Conservation (phyloP, 1,284 basidiomycete species). For the Malassezia vespertilionis region DNA sequence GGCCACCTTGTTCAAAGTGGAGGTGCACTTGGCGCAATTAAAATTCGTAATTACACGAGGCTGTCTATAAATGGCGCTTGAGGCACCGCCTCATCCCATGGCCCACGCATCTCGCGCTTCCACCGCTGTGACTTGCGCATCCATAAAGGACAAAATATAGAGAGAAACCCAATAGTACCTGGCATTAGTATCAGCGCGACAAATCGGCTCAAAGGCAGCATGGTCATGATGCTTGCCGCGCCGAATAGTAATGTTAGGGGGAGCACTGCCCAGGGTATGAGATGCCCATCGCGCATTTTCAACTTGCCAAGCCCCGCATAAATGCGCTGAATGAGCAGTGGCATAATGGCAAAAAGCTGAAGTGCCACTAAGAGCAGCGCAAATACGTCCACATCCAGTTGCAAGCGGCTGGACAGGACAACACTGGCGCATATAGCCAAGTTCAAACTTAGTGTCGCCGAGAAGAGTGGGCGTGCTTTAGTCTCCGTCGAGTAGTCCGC, state of each 20-base stretch:
- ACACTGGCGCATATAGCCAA: conserved; percentile 87
- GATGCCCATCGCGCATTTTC: no score
- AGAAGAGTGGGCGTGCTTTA: conserved; percentile 26
- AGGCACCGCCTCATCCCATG: conserved; percentile 19
- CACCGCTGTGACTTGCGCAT: conserved; percentile 14
- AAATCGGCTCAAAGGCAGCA: conserved; percentile 2
- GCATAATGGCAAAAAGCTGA: conserved; percentile 27
- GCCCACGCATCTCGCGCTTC: conserved; percentile 16
- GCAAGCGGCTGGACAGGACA: conserved; percentile 79
- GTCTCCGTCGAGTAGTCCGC: conserved; percentile 55
- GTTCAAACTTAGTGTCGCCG: conserved; percentile 79
- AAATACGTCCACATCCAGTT: conserved; percentile 75
- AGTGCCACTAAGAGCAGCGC: conserved; percentile 72
- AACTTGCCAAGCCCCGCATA: neutral
- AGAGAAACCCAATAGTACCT: neutral
- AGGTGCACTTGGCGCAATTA: no score
- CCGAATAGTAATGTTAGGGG: conserved; percentile 1
- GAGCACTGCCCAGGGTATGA: conserved; percentile 2
- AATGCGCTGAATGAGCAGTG: conserved; percentile 9
- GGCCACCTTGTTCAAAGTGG: no score
- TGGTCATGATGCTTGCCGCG: neutral
- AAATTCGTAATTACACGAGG: no score
- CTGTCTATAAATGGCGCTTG: no score
- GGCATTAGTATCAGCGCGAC: conserved; percentile 6
- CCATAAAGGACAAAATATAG: conserved; percentile 10